phyloP scores from a whole-genome alignment of 345 rosid species.

The Camelina laxa region DNA sequence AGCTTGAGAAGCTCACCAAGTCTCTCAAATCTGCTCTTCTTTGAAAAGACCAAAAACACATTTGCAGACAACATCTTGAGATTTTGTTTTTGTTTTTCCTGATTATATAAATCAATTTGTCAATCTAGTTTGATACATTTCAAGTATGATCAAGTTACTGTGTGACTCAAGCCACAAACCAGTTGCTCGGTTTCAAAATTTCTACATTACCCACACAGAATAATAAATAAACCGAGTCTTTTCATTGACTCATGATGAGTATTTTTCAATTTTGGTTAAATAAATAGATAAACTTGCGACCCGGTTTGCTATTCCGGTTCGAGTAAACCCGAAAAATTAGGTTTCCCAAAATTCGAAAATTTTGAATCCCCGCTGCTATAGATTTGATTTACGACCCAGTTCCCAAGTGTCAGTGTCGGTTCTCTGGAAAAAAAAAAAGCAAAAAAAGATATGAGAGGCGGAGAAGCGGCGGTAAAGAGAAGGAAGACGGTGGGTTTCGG shows the following conservation, averaged over 20 bases:
- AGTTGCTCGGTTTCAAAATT: background rate
- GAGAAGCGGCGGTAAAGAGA: constrained; percentile 33
- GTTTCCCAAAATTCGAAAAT: constrained; percentile 23
- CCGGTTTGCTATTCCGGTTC: background rate
- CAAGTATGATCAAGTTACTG: constrained; percentile 16
- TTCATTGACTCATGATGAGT: background rate
- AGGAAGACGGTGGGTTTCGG: constrained; percentile 36
- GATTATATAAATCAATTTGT: background rate
- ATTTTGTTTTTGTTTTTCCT: constrained; percentile 14
- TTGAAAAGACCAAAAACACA: constrained; percentile 29
- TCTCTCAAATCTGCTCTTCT: constrained; percentile 74
- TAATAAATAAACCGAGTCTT: too few species aligned
- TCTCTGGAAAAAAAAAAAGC: background rate
- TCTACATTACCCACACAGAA: background rate
- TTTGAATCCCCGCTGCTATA: background rate
- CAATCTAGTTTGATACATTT: constrained; percentile 26
- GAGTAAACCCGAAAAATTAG: background rate
- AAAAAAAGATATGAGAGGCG: constrained; percentile 46
- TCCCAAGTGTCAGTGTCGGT: background rate
- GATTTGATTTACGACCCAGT: background rate
- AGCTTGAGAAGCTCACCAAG: constrained; percentile 66
- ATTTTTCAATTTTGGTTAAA: background rate
- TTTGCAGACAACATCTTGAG: constrained; percentile 24
- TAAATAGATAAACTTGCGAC: background rate
- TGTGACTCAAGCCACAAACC: background rate